These are phyloP conservation scores for Rhynchosporium graminicola DNA, from an alignment of 2,329 filamentous ascomycete genomes.

Conservation along the genomic window DNA sequence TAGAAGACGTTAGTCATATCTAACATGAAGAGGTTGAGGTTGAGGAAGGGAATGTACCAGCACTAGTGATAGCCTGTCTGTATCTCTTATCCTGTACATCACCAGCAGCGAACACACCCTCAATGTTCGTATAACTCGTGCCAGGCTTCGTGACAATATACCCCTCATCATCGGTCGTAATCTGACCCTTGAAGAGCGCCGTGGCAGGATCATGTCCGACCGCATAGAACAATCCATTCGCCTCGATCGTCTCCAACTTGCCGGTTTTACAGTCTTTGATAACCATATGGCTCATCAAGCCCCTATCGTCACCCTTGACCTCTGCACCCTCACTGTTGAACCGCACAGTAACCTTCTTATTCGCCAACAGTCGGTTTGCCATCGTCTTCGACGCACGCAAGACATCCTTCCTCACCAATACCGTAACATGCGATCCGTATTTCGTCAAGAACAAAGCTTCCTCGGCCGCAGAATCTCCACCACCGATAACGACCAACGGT, in stretches of 20 bases:
- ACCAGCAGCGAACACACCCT: constrained; percentile 93
- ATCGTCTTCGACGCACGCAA: constrained; percentile 90
- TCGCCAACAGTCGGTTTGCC: constrained; percentile 76
- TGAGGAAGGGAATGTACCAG: constrained; percentile 64
- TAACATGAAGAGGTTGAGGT: constrained; percentile 3
- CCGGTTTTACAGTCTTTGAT: constrained; percentile 79
- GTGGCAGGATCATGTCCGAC: constrained; percentile 96
- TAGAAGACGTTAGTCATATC: constrained; percentile 42
- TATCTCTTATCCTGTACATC: constrained; percentile 99
- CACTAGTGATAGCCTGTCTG: constrained; percentile 95
- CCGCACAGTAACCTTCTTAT: constrained; percentile 88
- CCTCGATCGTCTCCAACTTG: constrained; percentile 78
- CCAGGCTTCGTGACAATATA: constrained; percentile 90
- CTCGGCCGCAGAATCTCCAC: constrained; percentile 94
- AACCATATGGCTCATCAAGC: constrained; percentile 84
- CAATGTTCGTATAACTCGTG: constrained; percentile 81
- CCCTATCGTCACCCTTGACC: constrained; percentile 81
- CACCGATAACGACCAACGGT: constrained; percentile 92
- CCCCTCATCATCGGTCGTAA: constrained; percentile 85
- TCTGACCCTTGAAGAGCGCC: constrained; percentile 82
- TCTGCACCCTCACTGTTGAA: constrained; percentile 83
- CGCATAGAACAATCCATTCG: constrained; percentile 95
- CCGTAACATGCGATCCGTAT: constrained; percentile 93
- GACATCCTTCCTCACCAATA: constrained; percentile 84
- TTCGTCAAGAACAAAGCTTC: constrained; percentile 97